These are phyloP conservation scores for Candida tibetensis DNA, from an alignment of 805 yeast species.

Conservation along the genomic window DNA sequence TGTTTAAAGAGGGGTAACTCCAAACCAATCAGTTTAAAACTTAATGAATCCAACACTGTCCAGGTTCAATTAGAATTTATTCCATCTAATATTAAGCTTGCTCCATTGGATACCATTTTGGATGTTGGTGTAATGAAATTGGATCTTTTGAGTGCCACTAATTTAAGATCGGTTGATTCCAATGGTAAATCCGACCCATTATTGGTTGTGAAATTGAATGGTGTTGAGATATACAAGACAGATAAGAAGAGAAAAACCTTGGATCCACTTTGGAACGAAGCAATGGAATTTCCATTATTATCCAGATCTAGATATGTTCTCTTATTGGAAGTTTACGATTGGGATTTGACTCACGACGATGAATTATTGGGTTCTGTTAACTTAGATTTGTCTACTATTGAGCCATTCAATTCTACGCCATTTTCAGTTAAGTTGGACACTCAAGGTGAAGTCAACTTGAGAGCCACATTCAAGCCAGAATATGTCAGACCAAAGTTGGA, in stretches of 20 bases:
- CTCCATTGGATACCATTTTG: conserved; percentile 56
- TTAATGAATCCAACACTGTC: conserved; percentile 41
- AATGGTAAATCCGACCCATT: conserved; percentile 81
- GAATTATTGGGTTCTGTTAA: conserved; percentile 54
- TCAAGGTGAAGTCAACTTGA: conserved; percentile 59
- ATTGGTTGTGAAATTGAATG: conserved; percentile 52
- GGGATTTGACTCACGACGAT: conserved; percentile 76
- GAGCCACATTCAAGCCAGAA: conserved; percentile 58
- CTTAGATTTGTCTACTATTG: conserved; percentile 49
- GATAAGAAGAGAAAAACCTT: conserved; percentile 63
- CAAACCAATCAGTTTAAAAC: conserved; percentile 43
- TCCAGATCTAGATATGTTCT: conserved; percentile 59
- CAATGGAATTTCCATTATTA: conserved; percentile 53
- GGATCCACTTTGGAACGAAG: conserved; percentile 77
- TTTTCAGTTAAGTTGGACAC: conserved; percentile 54
- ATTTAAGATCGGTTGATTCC: conserved; percentile 57
- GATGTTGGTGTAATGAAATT: conserved; percentile 67
- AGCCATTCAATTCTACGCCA: conserved; percentile 43
- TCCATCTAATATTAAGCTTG: conserved; percentile 55
- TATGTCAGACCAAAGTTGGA: conserved; percentile 62
- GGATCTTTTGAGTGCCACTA: conserved; percentile 54
- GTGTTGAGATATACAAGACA: conserved; percentile 53
- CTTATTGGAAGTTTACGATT: conserved; percentile 56
- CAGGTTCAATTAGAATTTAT: conserved; percentile 54
- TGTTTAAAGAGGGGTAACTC: conserved; percentile 49